These are phyloP conservation scores for Sphagnum magellanicum DNA, from an alignment of 228 moss, liverwort and hornwort genomes.

Conservation along the genomic window DNA sequence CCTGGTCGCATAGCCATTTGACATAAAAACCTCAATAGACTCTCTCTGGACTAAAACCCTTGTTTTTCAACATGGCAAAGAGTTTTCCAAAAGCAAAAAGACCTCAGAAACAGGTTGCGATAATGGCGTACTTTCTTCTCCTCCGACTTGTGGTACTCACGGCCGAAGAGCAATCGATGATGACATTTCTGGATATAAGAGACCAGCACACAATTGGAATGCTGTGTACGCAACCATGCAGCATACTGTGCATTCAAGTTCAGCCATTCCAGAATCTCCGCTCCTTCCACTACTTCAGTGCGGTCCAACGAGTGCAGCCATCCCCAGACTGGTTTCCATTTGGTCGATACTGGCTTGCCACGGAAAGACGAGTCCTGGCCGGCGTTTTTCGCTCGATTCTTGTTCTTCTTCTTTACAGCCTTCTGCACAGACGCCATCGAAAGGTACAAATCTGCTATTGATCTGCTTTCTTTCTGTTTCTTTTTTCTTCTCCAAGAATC, in stretches of 20 bases:
- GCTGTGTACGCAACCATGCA: slow-evolving; percentile 50
- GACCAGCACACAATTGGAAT: slow-evolving; percentile 68
- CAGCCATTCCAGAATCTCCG: slow-evolving; percentile 73
- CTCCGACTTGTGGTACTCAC: slow-evolving; percentile 33
- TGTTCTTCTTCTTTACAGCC: too few species aligned
- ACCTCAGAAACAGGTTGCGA: too few species aligned
- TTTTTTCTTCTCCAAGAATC: too few species aligned
- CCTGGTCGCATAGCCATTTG: too few species aligned
- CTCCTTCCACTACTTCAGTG: slow-evolving; percentile 61
- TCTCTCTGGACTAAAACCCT: too few species aligned
- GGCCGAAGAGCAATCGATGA: slow-evolving; percentile 66
- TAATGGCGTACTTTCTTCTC: slow-evolving; percentile 29
- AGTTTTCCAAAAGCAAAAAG: too few species aligned
- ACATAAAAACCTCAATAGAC: too few species aligned
- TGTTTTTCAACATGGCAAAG: neutral
- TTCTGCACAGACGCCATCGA: too few species aligned
- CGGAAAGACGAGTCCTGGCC: neutral
- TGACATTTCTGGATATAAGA: slow-evolving; percentile 95
- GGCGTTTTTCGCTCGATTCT: too few species aligned
- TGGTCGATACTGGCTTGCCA: slow-evolving; percentile 84
- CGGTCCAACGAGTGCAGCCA: slow-evolving; percentile 78
- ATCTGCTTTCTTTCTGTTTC: too few species aligned
- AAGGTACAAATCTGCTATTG: too few species aligned
- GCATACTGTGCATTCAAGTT: slow-evolving; percentile 59
- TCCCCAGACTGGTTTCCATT: slow-evolving; percentile 87